Evolutionary conservation across 108 stramenopile species (phyloP), one percentile per base, ranked within the genome.

Genomic region (Parietichytrium sp.): DNA sequence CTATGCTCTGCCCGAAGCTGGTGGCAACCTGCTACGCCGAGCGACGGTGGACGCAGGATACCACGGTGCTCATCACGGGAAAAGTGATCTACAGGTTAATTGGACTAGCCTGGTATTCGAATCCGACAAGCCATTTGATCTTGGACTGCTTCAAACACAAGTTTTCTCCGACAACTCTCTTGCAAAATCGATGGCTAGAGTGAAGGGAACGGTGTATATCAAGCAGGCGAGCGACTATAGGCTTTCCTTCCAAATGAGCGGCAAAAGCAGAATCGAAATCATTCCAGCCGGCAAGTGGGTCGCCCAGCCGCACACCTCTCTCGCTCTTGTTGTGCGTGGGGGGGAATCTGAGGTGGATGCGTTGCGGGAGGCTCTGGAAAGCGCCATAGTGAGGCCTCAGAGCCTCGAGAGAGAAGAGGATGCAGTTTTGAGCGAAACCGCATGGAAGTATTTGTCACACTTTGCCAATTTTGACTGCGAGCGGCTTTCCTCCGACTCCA

Each of bases 71-170:
- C 16, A 55, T 2, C 25, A 20, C 15, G 26, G 26, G 18, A 36
- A 72, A 45, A 42, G 6, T 0, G 6, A 2, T 15, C 23, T 18
- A 27, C 2, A 16, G 29, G 33, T 31, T 12, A 0, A 7, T 1
- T 72, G 61, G 61, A 45, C 61, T 18, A 45, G 38, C 33, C 23
- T 72, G n/a, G 61, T 72, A 6, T 72, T 72, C 42, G 38, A 45
- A 10, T n/a, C 33, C 10, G 42, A 72, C 2, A 6, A 10, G 15
- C 16, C 61, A 13, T 45, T 72, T n/a, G 36, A 33, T n/a, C 61
- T 72, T 27, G 1, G 23, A 6, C 23, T 23, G 10, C 61, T 72
- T 15, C 61, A 72, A 2, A 8, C 16, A 13, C 42, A 23, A 33
- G 38, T 72, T 47, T 42, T 72, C 61, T 33, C 36, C 61, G 61